phyloP scores from a whole-genome alignment of 2,329 filamentous ascomycete species.

The Fusarium circinatum region DNA sequence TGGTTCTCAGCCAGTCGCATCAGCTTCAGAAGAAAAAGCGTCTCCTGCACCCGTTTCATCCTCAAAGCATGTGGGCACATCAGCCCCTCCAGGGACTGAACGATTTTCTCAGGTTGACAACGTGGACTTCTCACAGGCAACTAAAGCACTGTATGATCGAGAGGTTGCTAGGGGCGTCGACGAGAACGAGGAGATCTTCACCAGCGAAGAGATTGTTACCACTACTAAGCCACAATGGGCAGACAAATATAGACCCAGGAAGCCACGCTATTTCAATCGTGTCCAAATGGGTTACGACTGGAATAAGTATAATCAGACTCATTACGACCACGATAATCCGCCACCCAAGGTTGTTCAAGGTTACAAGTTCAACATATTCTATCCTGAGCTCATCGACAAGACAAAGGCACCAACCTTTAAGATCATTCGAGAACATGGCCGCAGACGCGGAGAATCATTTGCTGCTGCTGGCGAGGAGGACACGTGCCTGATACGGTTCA shows the following conservation, averaged over 20 bases:
- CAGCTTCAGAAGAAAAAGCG: conserved; percentile 14
- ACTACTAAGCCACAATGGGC: conserved; percentile 79
- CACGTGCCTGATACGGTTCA: conserved; percentile 95
- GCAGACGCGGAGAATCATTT: conserved; percentile 89
- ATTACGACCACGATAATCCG: conserved; percentile 98
- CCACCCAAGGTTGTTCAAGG: conserved; percentile 98
- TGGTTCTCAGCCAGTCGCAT: not conserved
- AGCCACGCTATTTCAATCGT: conserved; percentile 96
- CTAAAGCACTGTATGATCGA: conserved; percentile 88
- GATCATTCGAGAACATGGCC: conserved; percentile 92
- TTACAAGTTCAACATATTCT: conserved; percentile 99
- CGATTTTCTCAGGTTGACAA: conserved; percentile 76
- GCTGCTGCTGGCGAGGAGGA: conserved; percentile 95
- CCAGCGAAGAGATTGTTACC: conserved; percentile 79
- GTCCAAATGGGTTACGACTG: conserved; percentile 99
- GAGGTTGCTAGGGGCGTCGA: conserved; percentile 91
- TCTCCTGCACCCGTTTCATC: conserved; percentile 27
- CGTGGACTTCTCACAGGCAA: conserved; percentile 87
- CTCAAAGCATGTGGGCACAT: conserved; percentile 46
- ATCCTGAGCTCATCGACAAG: conserved; percentile 96
- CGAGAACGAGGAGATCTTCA: conserved; percentile 96
- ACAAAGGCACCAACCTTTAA: conserved; percentile 94
- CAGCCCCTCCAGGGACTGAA: conserved; percentile 65
- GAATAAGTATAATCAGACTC: conserved; percentile 99
- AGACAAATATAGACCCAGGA: conserved; percentile 85